These are phyloP conservation scores for Entamoeba dispar DNA, from an alignment of 208 protist species.

Conservation along the genomic window DNA sequence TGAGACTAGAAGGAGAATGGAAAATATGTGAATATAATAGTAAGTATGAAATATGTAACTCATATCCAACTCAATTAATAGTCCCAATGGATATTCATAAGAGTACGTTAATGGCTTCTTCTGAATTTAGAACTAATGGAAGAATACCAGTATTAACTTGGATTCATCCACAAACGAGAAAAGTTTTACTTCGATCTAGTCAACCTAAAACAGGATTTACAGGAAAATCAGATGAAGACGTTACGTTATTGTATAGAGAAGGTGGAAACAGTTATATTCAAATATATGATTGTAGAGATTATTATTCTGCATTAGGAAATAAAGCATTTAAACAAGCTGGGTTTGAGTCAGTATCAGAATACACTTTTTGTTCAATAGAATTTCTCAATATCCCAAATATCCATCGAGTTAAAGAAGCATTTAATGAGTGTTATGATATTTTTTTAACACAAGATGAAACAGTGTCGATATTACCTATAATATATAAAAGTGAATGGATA, in stretches of 20 bases:
- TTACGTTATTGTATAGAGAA: neutral
- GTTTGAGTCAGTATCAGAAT: neutral
- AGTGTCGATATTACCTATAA: neutral
- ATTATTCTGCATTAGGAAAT: neutral
- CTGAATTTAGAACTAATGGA: slow-evolving; percentile 32
- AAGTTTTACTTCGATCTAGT: slow-evolving; percentile 26
- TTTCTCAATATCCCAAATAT: slow-evolving; percentile 39
- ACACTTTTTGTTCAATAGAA: neutral
- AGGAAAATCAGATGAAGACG: neutral
- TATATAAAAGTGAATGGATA: slow-evolving; percentile 34
- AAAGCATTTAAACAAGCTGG: neutral
- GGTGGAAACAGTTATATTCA: neutral
- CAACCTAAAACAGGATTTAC: slow-evolving; percentile 30
- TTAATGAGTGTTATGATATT: slow-evolving; percentile 22
- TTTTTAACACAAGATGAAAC: neutral
- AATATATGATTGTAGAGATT: neutral
- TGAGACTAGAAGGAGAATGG: neutral
- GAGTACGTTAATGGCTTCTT: slow-evolving; percentile 18
- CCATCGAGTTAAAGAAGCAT: slow-evolving; percentile 36
- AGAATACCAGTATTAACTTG: slow-evolving; percentile 39
- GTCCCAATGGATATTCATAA: slow-evolving; percentile 37
- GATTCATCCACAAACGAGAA: slow-evolving; percentile 11
- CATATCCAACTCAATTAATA: slow-evolving; percentile 38
- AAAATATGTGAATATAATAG: slow-evolving; percentile 23
- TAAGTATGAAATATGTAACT: slow-evolving; percentile 33